Conservation (phyloP, 768 basidiomycete genomes). For the Pulveroboletus sp. region DNA sequence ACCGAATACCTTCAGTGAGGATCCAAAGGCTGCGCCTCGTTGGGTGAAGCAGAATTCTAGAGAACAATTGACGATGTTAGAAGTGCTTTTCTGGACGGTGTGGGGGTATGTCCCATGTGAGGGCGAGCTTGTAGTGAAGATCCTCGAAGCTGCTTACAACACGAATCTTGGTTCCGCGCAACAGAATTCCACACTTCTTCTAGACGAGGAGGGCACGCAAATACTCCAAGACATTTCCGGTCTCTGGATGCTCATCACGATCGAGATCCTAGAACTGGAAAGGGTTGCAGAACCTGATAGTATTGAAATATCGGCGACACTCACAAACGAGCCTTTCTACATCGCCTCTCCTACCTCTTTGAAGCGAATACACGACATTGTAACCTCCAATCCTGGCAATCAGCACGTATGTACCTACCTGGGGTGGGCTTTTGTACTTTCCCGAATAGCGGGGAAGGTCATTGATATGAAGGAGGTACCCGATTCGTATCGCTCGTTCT, state of each 20-base stretch:
- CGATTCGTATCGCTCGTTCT: slow-evolving; percentile 49
- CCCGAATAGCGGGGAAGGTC: slow-evolving; percentile 48
- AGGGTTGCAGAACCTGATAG: slow-evolving; percentile 48
- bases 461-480: slow-evolving; percentile 48
- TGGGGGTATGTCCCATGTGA: slow-evolving; percentile 69
- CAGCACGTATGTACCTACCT: slow-evolving; percentile 70
- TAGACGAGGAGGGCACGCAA: slow-evolving; percentile 70
- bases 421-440: slow-evolving; percentile 82
- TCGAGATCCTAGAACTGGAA: slow-evolving; percentile 81
- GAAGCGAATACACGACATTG: slow-evolving; percentile 60
- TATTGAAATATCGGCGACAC: slow-evolving; percentile 50
- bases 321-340: slow-evolving; percentile 48
- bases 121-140: slow-evolving; percentile 55
- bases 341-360: slow-evolving; percentile 59
- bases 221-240: slow-evolving; percentile 63
- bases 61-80: slow-evolving; percentile 77
- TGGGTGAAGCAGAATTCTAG: slow-evolving; percentile 72
- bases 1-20: slow-evolving; percentile 40
- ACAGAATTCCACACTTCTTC: slow-evolving; percentile 54
- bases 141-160: slow-evolving; percentile 61
- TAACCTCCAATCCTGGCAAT: slow-evolving; percentile 53
- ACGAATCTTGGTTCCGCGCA: slow-evolving; percentile 64
- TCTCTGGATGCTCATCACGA: slow-evolving; percentile 72
- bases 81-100: slow-evolving; percentile 87
- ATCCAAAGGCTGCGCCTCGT: slow-evolving; percentile 55